Conservation (phyloP, 306 rosid species). For the Prosopis cineraria region DNA sequence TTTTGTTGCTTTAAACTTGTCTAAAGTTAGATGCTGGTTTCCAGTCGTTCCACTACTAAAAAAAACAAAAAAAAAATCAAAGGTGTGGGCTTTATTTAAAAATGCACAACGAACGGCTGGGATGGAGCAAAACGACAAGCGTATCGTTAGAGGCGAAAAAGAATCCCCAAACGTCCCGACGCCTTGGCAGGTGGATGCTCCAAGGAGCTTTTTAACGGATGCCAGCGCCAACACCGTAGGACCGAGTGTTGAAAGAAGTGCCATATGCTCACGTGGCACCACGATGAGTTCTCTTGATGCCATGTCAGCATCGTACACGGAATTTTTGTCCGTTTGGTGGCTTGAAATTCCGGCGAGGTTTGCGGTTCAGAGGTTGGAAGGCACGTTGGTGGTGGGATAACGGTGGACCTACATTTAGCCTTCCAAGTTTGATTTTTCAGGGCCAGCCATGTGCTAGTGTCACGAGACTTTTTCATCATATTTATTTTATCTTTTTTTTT, state of each 20-base stretch:
- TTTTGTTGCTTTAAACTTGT: neutral
- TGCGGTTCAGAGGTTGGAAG: constrained; percentile 33
- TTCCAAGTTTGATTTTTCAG: constrained; percentile 41
- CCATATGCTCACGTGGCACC: neutral
- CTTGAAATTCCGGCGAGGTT: constrained; percentile 46
- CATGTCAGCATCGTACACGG: constrained; percentile 30
- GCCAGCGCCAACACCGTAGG: neutral
- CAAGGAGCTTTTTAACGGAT: too few species aligned
- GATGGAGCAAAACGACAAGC: constrained; percentile 16
- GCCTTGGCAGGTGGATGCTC: neutral
- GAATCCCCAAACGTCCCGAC: constrained; percentile 31
- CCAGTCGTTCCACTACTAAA: neutral
- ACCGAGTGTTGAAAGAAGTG: neutral
- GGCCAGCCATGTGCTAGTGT: constrained; percentile 49
- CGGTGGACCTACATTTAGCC: constrained; percentile 39
- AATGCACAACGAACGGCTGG: constrained; percentile 19
- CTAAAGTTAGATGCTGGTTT: neutral
- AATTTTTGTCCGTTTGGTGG: neutral
- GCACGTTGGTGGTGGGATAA: neutral
- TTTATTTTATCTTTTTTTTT: neutral
- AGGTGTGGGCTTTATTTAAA: neutral
- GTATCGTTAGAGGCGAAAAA: constrained; percentile 24
- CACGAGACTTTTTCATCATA: constrained; percentile 26
- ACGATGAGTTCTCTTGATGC: neutral
- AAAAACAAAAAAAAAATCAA: too few species aligned